Percentiles rank a stretch among this genome's conserved stretches.
Conservation (phyloP, 1,284 basidiomycete species). For the Rhodotorula sp. region DNA sequence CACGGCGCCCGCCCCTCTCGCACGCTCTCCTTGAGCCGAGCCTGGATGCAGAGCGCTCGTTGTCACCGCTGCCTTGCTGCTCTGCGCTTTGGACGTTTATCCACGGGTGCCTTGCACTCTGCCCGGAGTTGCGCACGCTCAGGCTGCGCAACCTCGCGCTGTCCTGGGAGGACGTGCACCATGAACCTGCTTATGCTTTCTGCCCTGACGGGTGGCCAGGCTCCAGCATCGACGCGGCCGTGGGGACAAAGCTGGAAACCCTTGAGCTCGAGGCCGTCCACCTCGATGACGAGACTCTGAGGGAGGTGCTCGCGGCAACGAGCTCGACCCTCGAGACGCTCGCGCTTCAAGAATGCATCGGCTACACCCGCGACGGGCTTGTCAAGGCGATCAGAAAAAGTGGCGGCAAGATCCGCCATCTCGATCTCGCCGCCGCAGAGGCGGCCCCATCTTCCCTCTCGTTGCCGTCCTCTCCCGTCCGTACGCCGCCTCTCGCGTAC, state of each 20-base stretch:
- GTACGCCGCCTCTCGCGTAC: background rate
- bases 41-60: no score
- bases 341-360: background rate
- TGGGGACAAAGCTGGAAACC: background rate
- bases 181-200: slow-evolving; percentile 11
- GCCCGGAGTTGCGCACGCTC: background rate
- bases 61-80: background rate
- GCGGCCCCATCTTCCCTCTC: background rate
- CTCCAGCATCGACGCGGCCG: background rate
- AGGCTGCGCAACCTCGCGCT: background rate
- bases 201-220: background rate
- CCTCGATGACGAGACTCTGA: background rate
- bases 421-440: background rate
- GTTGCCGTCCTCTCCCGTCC: background rate
- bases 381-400: background rate
- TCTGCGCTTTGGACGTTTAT: no score
- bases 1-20: background rate
- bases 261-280: background rate
- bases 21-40: background rate
- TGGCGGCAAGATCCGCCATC: background rate
- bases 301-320: background rate
- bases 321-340: slow-evolving; percentile 4
- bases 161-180: background rate
- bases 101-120: background rate
- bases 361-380: background rate